Base-by-base conservation (phyloP, 495 filamentous ascomycete genomes). In the Tirmania nivea region DNA sequence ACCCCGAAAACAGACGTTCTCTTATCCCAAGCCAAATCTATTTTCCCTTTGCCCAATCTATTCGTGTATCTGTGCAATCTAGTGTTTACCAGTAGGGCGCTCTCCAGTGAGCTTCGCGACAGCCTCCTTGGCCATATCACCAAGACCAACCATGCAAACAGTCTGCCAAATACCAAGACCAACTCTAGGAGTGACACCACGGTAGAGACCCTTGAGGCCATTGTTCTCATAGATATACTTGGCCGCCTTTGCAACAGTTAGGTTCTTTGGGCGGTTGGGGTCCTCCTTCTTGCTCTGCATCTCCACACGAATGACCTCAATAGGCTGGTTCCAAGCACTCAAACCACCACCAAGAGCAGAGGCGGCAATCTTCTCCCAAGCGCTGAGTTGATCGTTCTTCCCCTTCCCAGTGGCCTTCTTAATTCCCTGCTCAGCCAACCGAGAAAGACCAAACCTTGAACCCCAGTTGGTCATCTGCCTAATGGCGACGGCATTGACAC, bases 401-500 rank as follows among this genome's bases (percentile, higher is more conserved):
- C 82, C 77, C 75, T 97, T 96, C 67, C 77, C 73, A 37, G 86
- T 89, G 49, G 76, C 65, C 39, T 73, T 77, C 59, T 90, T 78
- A 71, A 97, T 94, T 20, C 81, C 81, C 60, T 78, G 76, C 73
- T 97, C 90, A 49, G 88, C 88, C 59, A 94, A 74, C 57, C 90
- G 78, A 55, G 80, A 84, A 53, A 97, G 77, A 64, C 90, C 90
- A 69, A 97, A 97, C 58, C 90, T 79, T 16, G 83, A 88, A 34
- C 90, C 90, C 90, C 90, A 97, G 75, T 97, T 97, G 65, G 90
- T 96, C 71, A 94, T 95, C 74, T 97, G 90, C 56, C 90, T 79
- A 63, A 97, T 94, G 55, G 90, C 90, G 21, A 97, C 90, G 58
- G 90, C 90, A 64, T 97, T 97, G 68, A 97, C 90, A 63, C 90